phyloP scores from a whole-genome alignment of 768 basidiomycete genomes.

The Boletus pseudopeckii region DNA sequence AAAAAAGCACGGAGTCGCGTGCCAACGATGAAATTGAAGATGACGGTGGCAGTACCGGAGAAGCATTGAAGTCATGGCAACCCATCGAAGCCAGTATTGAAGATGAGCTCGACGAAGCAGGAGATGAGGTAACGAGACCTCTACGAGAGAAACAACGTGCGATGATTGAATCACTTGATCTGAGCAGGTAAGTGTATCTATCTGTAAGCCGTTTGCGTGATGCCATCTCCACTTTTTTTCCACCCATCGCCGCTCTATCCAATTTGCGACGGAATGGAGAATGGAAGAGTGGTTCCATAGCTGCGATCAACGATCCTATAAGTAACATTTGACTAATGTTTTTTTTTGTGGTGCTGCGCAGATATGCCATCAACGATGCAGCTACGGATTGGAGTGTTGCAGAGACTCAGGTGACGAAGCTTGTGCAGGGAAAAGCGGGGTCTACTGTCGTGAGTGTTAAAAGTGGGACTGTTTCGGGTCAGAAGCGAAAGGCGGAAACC shows the following conservation, averaged over 20 bases:
- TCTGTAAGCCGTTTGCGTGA: neutral
- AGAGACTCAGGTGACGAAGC: constrained; percentile 63
- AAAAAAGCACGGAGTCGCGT: constrained; percentile 19
- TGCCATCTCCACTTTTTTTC: neutral
- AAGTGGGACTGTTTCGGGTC: constrained; percentile 33
- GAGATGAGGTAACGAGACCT: constrained; percentile 53
- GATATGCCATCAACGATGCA: constrained; percentile 72
- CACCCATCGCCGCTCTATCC: constrained; percentile 8
- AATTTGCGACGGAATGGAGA: neutral
- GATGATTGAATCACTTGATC: constrained; percentile 84
- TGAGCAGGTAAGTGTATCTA: constrained; percentile 67
- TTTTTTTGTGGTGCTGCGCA: constrained; percentile 25
- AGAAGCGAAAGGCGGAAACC: constrained; percentile 55
- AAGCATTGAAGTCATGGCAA: constrained; percentile 34
- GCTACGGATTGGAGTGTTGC: constrained; percentile 73
- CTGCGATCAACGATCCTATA: neutral
- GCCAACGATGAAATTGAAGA: constrained; percentile 11
- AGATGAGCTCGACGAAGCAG: constrained; percentile 75
- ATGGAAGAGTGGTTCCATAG: neutral
- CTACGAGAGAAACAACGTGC: constrained; percentile 74
- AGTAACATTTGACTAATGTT: neutral
- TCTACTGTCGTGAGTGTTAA: constrained; percentile 80
- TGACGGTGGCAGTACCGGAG: constrained; percentile 2
- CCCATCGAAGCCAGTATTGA: constrained; percentile 48
- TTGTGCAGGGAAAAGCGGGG: constrained; percentile 43